Evolutionary conservation across 371 early-diverging fungal genomes (phyloP).

Genomic region (Haplosporangium sp.): DNA sequence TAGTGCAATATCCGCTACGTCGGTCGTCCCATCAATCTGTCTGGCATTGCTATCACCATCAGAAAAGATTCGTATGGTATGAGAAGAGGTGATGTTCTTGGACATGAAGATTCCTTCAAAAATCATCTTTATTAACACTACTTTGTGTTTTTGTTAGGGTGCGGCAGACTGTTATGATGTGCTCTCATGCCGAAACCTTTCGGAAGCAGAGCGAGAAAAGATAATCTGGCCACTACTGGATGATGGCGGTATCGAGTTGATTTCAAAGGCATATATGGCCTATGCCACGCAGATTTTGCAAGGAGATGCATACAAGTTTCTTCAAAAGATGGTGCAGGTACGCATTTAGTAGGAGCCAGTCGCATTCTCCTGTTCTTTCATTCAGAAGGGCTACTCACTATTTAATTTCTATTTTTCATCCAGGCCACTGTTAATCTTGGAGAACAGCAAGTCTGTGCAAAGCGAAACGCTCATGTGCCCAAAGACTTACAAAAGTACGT

Average conservation of each 20-base stretch:
- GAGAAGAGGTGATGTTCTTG: not conserved
- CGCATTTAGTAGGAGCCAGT: not conserved
- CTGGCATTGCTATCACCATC: constrained; percentile 29
- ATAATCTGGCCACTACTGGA: constrained; percentile 59
- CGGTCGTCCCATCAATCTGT: constrained; percentile 28
- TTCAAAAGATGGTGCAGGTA: constrained; percentile 61
- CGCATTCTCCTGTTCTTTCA: no score
- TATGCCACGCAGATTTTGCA: constrained; percentile 23
- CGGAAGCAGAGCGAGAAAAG: constrained; percentile 47
- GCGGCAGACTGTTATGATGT: constrained; percentile 56
- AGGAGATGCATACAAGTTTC: constrained; percentile 56
- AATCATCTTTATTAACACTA: not conserved
- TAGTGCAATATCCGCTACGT: constrained; percentile 7
- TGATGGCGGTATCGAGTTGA: constrained; percentile 48
- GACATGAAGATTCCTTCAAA: not conserved
- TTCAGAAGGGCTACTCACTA: not conserved
- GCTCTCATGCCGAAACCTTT: constrained; percentile 54
- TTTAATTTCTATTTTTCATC: not conserved
- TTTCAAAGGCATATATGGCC: constrained; percentile 31
- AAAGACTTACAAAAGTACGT: constrained; percentile 49
- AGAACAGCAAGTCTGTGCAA: constrained; percentile 57
- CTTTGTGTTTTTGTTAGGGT: constrained; percentile 19
- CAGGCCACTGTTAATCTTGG: constrained; percentile 59
- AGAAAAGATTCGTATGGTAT: constrained; percentile 49
- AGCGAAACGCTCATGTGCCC: constrained; percentile 49